Evolutionary conservation across 495 filamentous ascomycete species (phyloP).

Genomic region (Cenococcum geophilum): DNA sequence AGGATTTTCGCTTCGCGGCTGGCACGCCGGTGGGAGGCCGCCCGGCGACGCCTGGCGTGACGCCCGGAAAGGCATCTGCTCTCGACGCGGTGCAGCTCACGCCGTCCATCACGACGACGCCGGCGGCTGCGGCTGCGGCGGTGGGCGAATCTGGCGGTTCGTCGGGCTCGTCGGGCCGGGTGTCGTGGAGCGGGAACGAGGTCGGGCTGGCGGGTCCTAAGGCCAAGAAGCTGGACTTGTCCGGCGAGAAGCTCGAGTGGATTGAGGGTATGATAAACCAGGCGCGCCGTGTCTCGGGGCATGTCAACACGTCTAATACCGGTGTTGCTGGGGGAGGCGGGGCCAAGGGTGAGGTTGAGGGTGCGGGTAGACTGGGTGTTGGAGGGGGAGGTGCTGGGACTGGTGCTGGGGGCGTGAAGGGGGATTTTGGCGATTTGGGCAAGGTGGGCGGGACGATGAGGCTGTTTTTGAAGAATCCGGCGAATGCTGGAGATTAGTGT

Average conservation of each 20-base stretch:
- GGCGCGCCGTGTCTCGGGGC: slow-evolving; percentile 27
- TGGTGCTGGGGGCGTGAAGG: not conserved
- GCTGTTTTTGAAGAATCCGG: slow-evolving; percentile 25
- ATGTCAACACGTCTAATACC: too few species aligned
- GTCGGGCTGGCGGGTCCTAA: slow-evolving; percentile 58
- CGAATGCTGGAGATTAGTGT: not conserved
- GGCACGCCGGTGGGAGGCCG: too few species aligned
- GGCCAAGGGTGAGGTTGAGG: too few species aligned
- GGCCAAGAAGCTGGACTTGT: slow-evolving; percentile 52
- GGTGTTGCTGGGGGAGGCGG: too few species aligned
- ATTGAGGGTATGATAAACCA: slow-evolving; percentile 65
- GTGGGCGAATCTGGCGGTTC: slow-evolving; percentile 10
- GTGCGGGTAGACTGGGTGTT: slow-evolving; percentile 13
- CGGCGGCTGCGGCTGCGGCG: too few species aligned
- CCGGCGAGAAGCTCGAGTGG: slow-evolving; percentile 60
- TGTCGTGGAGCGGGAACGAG: slow-evolving; percentile 53
- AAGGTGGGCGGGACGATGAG: slow-evolving; percentile 37
- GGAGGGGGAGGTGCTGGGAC: slow-evolving; percentile 4
- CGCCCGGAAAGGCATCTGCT: too few species aligned
- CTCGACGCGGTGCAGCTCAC: too few species aligned
- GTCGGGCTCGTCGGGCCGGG: slow-evolving; percentile 43
- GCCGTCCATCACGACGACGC: too few species aligned
- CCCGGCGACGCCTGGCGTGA: too few species aligned
- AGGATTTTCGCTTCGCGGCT: not conserved
- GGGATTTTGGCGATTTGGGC: slow-evolving; percentile 32